These are phyloP conservation scores for Aureobasidium zeae DNA, from an alignment of 2,329 filamentous ascomycete genomes.

Conservation along the genomic window DNA sequence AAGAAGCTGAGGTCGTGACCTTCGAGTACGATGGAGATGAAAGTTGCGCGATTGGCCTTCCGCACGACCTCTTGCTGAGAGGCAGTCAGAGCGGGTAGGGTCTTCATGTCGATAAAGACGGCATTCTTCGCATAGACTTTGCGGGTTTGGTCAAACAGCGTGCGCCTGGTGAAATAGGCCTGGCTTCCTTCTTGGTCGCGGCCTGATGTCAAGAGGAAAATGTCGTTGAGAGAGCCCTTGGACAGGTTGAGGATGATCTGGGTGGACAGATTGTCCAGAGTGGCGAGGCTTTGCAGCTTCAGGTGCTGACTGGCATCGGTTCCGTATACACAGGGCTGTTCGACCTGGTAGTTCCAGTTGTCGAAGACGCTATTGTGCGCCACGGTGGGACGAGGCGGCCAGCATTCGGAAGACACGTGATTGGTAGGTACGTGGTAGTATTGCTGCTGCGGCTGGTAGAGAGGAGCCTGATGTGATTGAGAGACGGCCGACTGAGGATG, in stretches of 20 bases:
- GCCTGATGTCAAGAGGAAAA: conserved; percentile 48
- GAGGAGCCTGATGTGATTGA: too few species aligned
- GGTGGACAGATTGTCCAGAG: conserved; percentile 53
- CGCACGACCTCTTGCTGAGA: conserved; percentile 50
- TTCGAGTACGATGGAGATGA: conserved; percentile 54
- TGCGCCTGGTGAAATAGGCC: conserved; percentile 53
- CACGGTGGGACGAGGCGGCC: not conserved
- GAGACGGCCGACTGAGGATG: conserved; percentile 10
- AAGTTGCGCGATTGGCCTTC: conserved; percentile 57
- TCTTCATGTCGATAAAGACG: conserved; percentile 40
- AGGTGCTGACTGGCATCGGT: conserved; percentile 39
- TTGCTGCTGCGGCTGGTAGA: conserved; percentile 3
- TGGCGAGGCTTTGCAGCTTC: conserved; percentile 51
- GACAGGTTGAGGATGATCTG: conserved; percentile 51
- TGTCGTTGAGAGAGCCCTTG: conserved; percentile 48
- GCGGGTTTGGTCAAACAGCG: conserved; percentile 54
- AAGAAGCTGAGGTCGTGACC: conserved; percentile 53
- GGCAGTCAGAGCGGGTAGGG: conserved; percentile 30
- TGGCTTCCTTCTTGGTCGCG: conserved; percentile 46
- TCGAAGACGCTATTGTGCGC: not conserved
- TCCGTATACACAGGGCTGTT: conserved; percentile 21
- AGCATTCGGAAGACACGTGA: not conserved
- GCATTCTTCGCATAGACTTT: conserved; percentile 49
- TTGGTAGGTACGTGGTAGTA: conserved; percentile 6
- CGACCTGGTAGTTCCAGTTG: conserved; percentile 6